phyloP scores from a whole-genome alignment of 495 filamentous ascomycete species.

The Usnea hakonensis region DNA sequence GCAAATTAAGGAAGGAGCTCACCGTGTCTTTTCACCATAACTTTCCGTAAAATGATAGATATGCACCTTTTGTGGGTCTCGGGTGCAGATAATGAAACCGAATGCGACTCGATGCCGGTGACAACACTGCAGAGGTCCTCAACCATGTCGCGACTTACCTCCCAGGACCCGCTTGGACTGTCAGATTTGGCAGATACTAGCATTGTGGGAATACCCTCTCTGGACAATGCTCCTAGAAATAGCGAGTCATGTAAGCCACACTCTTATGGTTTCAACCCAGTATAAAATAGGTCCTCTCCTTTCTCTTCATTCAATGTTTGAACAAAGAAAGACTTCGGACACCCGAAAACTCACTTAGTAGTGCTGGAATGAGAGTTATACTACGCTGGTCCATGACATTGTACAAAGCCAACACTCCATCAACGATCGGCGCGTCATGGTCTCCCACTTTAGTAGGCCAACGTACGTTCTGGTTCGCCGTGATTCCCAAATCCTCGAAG shows the following conservation, averaged over 20 bases:
- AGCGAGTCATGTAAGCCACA: constrained; percentile 16
- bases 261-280: not conserved
- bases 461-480: constrained; percentile 56
- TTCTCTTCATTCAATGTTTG: not conserved
- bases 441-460: constrained; percentile 72
- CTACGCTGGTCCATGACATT: constrained; percentile 71
- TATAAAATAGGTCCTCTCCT: not conserved
- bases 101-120: constrained; percentile 59
- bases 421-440: constrained; percentile 59
- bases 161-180: constrained; percentile 48
- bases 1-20: constrained; percentile 32
- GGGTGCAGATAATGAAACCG: constrained; percentile 60
- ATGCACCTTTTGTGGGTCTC: constrained; percentile 74
- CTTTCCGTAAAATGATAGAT: constrained; percentile 61
- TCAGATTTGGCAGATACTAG: constrained; percentile 85
- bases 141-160: constrained; percentile 53
- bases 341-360: constrained; percentile 56
- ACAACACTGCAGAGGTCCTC: constrained; percentile 49
- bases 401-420: constrained; percentile 79
- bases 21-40: constrained; percentile 60
- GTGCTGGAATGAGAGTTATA: constrained; percentile 56
- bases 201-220: constrained; percentile 59
- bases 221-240: constrained; percentile 56
- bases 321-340: not conserved
- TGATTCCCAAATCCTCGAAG: constrained; percentile 58